These are phyloP conservation scores for Melampsora americana DNA, from an alignment of 1,284 basidiomycete genomes.

Conservation along the genomic window DNA sequence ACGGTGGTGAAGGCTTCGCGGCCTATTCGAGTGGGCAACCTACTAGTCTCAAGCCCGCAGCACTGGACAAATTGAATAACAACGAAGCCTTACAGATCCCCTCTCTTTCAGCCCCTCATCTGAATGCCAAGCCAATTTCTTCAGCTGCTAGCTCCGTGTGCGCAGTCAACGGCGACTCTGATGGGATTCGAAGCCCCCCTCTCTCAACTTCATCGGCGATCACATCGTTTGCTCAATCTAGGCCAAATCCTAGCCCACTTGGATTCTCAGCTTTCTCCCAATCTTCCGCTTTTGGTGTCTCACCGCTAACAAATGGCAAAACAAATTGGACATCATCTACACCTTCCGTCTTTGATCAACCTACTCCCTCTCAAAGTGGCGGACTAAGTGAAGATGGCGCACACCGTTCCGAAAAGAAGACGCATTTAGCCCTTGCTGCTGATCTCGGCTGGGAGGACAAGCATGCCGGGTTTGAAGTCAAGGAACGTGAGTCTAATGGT, in stretches of 20 bases:
- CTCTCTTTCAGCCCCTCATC: not conserved
- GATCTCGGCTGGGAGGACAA: constrained; percentile 26
- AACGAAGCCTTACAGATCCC: constrained; percentile 21
- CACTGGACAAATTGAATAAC: constrained; percentile 34
- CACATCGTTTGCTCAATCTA: not conserved
- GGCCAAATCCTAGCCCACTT: constrained; percentile 4
- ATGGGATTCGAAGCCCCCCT: not conserved
- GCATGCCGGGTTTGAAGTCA: constrained; percentile 28
- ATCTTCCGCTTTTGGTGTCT: constrained; percentile 10
- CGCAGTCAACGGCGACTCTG: constrained; percentile 32
- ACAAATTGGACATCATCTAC: constrained; percentile 9
- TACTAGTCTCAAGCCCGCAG: constrained; percentile 26
- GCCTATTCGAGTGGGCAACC: not conserved
- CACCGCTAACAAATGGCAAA: not conserved
- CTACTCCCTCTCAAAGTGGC: not conserved
- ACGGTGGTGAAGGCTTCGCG: not conserved
- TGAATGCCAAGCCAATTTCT: constrained; percentile 2
- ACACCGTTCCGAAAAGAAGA: constrained; percentile 17
- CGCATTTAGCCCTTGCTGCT: constrained; percentile 38
- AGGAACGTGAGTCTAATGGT: constrained; percentile 16
- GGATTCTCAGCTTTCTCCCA: constrained; percentile 36
- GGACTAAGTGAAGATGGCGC: constrained; percentile 8
- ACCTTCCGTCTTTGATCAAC: not conserved
- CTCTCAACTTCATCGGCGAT: constrained; percentile 3
- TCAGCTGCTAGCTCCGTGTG: constrained; percentile 26